Base-by-base conservation (phyloP, 768 basidiomycete genomes). In the Podaxis carcinomalis region DNA sequence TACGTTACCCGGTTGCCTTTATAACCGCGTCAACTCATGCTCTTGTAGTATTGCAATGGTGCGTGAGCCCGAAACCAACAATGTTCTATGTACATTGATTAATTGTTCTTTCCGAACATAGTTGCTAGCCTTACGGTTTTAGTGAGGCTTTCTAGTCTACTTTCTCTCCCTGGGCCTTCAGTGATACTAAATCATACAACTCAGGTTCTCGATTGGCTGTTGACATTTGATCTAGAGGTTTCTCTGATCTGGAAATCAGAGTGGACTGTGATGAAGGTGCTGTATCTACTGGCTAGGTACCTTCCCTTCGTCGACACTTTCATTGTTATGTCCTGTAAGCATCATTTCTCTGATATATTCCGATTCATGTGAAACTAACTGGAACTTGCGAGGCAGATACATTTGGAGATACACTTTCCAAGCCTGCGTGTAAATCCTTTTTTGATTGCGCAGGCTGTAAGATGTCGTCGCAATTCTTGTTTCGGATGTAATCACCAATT, bases 231-330 rank as follows among this genome's bases (percentile, higher is more conserved):
- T 16, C 14, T 59, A 6, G 70, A 72, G 57, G 58, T 65, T 28
- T 36, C 58, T 13, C 55, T 64, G 21, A 59, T 72, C n/a, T 73
- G 72, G 72, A 58, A 56, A 5, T 56, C 65, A 2, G 53, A 50
- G 35, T 72, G 68, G 66, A 59, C 62, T 40, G 25, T 65, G 1
- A 64, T 67, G 13, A 72, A 71, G 42, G 49, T 59, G 37, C 57
- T 73, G 14, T 74, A 67, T 56, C 59, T 73, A 44, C 59, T 68
- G 28, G 63, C 67, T 51, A 67, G 69, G 35, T 73, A 73, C 49
- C 56, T 65, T 3, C 64, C 68, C 1, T 68, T 70, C 39, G 23
- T 72, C 21, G 70, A 72, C 51, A 56, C 62, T 25, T 19, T 50
- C 23, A 3, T 67, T 1, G 51, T 60, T 11, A 27, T 66, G 25